Evolutionary conservation across 306 rosid species (phyloP).

Genomic region (Quercus berberidifolia): DNA sequence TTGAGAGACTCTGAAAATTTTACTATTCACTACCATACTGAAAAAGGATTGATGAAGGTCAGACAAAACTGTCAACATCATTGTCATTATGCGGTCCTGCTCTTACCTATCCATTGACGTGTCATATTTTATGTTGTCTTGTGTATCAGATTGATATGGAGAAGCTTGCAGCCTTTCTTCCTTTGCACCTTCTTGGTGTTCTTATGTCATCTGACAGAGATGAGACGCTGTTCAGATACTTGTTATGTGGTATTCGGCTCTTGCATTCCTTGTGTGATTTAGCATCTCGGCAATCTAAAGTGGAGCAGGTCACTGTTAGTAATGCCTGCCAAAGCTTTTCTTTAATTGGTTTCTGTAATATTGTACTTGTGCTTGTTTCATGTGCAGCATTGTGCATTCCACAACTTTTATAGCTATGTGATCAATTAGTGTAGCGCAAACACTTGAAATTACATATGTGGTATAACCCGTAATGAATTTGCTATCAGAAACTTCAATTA

Average conservation of each 20-base stretch:
- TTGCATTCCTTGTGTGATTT: conserved; percentile 89
- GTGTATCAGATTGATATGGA: conserved; percentile 77
- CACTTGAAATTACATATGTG: conserved; percentile 10
- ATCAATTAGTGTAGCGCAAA: not conserved
- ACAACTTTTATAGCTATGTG: not conserved
- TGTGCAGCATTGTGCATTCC: not conserved
- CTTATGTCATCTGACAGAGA: conserved; percentile 54
- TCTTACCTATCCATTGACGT: conserved; percentile 11
- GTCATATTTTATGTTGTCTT: conserved; percentile 18
- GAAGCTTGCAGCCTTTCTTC: conserved; percentile 76
- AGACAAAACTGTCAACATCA: conserved; percentile 13
- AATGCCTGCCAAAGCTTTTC: conserved; percentile 5
- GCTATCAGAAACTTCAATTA: not conserved
- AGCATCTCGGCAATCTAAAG: conserved; percentile 74
- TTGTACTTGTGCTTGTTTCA: conserved; percentile 6
- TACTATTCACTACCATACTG: conserved; percentile 51
- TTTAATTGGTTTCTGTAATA: conserved; percentile 8
- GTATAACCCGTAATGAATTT: not conserved
- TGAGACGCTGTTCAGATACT: conserved; percentile 58
- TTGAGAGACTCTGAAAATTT: conserved; percentile 76
- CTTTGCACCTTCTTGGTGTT: conserved; percentile 71
- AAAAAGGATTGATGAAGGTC: conserved; percentile 60
- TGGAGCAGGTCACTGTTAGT: conserved; percentile 70
- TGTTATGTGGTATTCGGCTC: conserved; percentile 72
- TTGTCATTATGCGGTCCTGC: conserved; percentile 13